Conservation (phyloP, 768 basidiomycete genomes). For the Boletus reticuloceps region DNA sequence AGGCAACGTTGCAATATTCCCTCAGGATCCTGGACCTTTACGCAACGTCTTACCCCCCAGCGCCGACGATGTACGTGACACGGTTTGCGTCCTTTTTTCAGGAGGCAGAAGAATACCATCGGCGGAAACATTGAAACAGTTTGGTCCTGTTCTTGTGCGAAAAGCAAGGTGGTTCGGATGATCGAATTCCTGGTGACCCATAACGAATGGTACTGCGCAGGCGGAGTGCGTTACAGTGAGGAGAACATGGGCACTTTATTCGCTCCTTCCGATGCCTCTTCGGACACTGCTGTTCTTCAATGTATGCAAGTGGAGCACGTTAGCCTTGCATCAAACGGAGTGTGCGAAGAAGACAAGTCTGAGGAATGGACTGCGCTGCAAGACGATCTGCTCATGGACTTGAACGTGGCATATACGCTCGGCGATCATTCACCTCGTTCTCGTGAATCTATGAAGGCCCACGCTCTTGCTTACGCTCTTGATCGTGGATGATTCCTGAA, state of each 20-base stretch:
- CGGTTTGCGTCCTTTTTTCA: neutral
- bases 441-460: neutral
- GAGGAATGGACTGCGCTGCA: neutral
- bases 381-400: neutral
- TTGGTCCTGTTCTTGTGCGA: too few species aligned
- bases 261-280: too few species aligned
- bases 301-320: neutral
- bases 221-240: neutral
- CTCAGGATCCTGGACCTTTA: too few species aligned
- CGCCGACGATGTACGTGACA: neutral
- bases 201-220: neutral
- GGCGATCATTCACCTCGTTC: neutral
- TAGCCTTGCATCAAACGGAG: neutral
- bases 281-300: neutral
- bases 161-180: too few species aligned
- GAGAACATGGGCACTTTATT: neutral
- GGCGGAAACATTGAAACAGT: neutral
- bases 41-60: neutral
- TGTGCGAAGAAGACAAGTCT: too few species aligned
- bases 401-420: neutral
- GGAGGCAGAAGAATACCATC: fast-evolving
- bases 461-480: neutral
- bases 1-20: too few species aligned
- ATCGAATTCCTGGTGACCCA: neutral
- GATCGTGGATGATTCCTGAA: neutral